Percentiles rank a stretch among this genome's conserved stretches.
Evolutionary conservation across 2,329 filamentous ascomycete genomes (phyloP).

Genomic region (Teratosphaeria epicoccoides): DNA sequence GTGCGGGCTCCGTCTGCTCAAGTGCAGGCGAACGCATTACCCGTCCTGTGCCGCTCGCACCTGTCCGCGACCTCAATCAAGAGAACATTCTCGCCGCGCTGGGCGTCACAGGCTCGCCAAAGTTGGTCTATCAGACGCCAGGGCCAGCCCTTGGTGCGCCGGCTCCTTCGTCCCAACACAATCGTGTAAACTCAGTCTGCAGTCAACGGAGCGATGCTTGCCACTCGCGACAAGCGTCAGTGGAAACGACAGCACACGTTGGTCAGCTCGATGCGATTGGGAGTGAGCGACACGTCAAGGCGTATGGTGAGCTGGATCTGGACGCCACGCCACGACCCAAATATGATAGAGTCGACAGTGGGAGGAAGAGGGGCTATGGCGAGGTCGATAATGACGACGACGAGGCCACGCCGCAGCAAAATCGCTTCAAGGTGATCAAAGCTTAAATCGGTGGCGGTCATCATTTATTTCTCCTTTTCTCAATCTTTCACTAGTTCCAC

Average conservation of each 20-base stretch:
- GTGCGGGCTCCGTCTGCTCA: constrained; percentile 18
- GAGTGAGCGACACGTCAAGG: neutral
- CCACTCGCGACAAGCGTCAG: constrained; percentile 4
- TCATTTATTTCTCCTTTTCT: too few species aligned
- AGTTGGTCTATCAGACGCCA: constrained; percentile 28
- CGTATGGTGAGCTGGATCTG: neutral
- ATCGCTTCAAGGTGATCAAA: constrained; percentile 1
- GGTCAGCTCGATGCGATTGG: neutral
- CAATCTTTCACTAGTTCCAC: too few species aligned
- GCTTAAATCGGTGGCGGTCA: neutral
- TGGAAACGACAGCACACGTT: constrained; percentile 8
- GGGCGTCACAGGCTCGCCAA: constrained; percentile 29
- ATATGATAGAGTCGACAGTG: neutral
- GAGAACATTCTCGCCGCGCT: constrained; percentile 28
- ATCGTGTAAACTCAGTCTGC: constrained; percentile 6
- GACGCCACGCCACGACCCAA: constrained; percentile 7
- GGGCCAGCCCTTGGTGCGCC: constrained; percentile 27
- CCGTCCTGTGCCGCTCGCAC: constrained; percentile 16
- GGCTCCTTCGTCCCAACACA: constrained; percentile 5
- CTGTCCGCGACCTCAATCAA: constrained; percentile 20
- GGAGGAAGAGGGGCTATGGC: constrained; percentile 4
- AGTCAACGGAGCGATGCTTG: neutral
- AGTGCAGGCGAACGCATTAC: constrained; percentile 10
- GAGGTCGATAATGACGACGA: constrained; percentile 2
- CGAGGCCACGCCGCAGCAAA: constrained; percentile 2